A percentile compares a stretch with the other conserved stretches of the same genome.
Conservation (phyloP, 2,329 filamentous ascomycete genomes). For the Cucurbitaria berberidis region DNA sequence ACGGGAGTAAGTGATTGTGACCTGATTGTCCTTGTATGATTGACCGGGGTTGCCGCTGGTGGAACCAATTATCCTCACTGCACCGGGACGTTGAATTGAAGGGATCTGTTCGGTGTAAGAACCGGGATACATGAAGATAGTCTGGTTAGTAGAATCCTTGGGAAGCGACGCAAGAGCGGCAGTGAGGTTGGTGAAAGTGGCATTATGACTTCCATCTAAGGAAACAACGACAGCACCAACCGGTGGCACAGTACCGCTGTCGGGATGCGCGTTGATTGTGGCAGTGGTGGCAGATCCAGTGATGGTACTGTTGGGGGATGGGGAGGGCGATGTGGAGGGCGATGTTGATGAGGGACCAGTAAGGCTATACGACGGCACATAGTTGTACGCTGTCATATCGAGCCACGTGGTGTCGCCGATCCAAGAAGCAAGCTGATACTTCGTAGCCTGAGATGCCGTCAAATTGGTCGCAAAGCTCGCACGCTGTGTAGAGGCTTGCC, state of each 20-base stretch:
- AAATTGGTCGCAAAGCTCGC: constrained; percentile 48
- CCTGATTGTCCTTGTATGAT: constrained; percentile 61
- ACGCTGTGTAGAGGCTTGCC: constrained; percentile 36
- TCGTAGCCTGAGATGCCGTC: constrained; percentile 41
- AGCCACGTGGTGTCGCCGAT: constrained; percentile 53
- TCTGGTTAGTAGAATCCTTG: constrained; percentile 52
- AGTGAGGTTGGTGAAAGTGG: constrained; percentile 44
- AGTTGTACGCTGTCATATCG: constrained; percentile 51
- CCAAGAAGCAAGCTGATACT: constrained; percentile 48
- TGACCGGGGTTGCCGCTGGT: constrained; percentile 54
- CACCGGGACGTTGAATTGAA: constrained; percentile 54
- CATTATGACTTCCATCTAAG: constrained; percentile 35
- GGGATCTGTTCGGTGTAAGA: constrained; percentile 66
- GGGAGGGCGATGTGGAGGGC: constrained; percentile 12
- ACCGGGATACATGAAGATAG: constrained; percentile 65
- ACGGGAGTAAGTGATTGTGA: constrained; percentile 55
- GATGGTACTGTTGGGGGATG: constrained; percentile 14
- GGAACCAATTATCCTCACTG: constrained; percentile 63
- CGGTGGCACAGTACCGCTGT: constrained; percentile 52
- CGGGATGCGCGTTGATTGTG: constrained; percentile 46
- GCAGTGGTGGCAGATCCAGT: constrained; percentile 35
- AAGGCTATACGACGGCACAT: constrained; percentile 34
- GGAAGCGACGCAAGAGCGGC: constrained; percentile 47
- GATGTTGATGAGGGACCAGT: constrained; percentile 9
- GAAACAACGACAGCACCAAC: constrained; percentile 53